These are phyloP conservation scores for Psilocybe mexicana DNA, from an alignment of 1,284 basidiomycete genomes.

Conservation along the genomic window DNA sequence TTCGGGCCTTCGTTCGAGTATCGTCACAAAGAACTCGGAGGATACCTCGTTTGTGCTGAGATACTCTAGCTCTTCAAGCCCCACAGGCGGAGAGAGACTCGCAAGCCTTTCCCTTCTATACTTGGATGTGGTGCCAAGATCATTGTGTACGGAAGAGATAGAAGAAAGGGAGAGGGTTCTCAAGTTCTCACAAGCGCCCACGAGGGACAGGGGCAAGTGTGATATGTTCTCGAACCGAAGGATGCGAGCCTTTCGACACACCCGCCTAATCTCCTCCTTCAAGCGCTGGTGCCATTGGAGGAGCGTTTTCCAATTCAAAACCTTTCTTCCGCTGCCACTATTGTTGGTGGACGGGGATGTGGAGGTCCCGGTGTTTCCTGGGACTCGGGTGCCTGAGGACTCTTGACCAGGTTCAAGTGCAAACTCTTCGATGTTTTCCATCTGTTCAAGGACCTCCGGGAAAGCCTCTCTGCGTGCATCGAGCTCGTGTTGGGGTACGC, in stretches of 20 bases:
- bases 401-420: neutral
- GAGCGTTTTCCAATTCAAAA: neutral
- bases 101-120: too few species aligned
- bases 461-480: neutral
- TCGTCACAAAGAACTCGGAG: neutral
- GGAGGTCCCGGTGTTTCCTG: too few species aligned
- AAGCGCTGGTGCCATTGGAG: neutral
- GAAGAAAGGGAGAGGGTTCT: neutral
- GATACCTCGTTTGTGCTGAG: neutral
- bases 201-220: neutral
- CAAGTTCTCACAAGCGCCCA: neutral
- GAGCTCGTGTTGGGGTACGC: neutral
- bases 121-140: too few species aligned
- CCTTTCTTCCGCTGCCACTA: neutral
- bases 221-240: neutral
- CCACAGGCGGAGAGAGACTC: too few species aligned
- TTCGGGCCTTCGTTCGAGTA: neutral
- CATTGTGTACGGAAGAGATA: neutral
- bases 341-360: too few species aligned
- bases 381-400: too few species aligned
- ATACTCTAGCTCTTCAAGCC: neutral
- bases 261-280: neutral
- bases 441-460: neutral
- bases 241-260: neutral
- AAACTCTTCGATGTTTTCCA: neutral